phyloP scores from a whole-genome alignment of 2,329 filamentous ascomycete species.

The Hypocrella siamensis region DNA sequence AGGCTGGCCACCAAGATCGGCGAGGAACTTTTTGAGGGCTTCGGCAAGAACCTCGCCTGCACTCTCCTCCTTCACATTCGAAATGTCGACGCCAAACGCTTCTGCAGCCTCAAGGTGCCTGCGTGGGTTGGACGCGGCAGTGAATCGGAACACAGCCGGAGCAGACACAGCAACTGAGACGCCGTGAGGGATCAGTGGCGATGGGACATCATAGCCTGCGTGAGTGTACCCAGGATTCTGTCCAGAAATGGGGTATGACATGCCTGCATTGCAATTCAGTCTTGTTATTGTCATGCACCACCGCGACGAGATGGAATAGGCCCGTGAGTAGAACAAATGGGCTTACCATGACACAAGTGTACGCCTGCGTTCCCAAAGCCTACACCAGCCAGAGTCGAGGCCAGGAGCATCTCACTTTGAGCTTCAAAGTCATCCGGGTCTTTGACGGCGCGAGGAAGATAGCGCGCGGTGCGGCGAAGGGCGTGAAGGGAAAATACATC shows the following conservation, averaged over 20 bases:
- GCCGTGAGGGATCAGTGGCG: constrained; percentile 83
- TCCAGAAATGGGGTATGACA: constrained; percentile 94
- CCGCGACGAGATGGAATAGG: neutral
- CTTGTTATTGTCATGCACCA: neutral
- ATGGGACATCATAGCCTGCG: constrained; percentile 61
- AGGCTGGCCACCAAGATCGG: constrained; percentile 78
- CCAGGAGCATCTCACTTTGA: constrained; percentile 88
- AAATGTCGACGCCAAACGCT: constrained; percentile 78
- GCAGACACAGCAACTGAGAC: constrained; percentile 90
- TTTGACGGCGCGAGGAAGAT: constrained; percentile 71
- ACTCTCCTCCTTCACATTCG: constrained; percentile 72
- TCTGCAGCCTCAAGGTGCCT: constrained; percentile 82
- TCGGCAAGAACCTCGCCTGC: constrained; percentile 81
- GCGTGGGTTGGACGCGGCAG: constrained; percentile 78
- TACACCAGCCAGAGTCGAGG: constrained; percentile 83
- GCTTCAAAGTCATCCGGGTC: constrained; percentile 88
- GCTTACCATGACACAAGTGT: constrained; percentile 51
- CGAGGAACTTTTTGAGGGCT: constrained; percentile 66
- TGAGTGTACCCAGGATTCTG: constrained; percentile 88
- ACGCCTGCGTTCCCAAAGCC: constrained; percentile 97
- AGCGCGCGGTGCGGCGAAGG: constrained; percentile 71
- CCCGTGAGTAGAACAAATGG: neutral
- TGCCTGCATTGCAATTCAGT: constrained; percentile 34
- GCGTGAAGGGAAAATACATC: constrained; percentile 92
- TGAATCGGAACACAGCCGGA: constrained; percentile 89